These are phyloP conservation scores for Aspergillus nanangensis DNA, from an alignment of 495 filamentous ascomycete genomes.

Conservation along the genomic window DNA sequence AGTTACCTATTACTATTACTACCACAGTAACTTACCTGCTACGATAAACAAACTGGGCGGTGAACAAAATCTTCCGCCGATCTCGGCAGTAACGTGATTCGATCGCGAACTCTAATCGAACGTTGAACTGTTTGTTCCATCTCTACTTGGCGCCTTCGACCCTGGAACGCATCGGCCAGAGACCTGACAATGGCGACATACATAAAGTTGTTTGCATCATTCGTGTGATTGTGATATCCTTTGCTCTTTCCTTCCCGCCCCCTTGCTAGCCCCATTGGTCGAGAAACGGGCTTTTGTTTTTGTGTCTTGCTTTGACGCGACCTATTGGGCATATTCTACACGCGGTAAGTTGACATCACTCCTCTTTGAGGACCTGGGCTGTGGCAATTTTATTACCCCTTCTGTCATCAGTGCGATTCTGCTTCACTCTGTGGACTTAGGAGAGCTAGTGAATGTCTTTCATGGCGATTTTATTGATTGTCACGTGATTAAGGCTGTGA, in stretches of 20 bases:
- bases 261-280: neutral
- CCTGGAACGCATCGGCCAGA: too few species aligned
- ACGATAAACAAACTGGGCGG: neutral
- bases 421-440: too few species aligned
- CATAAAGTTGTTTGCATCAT: neutral
- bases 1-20: too few species aligned
- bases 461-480: too few species aligned
- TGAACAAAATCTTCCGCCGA: conserved; percentile 12
- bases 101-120: conserved; percentile 17
- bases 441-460: too few species aligned
- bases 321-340: neutral
- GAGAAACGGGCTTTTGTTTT: neutral
- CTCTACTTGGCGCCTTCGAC: too few species aligned
- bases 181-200: neutral
- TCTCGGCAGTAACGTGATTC: conserved; percentile 15
- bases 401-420: too few species aligned
- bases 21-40: too few species aligned
- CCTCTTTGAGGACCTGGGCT: neutral
- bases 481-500: too few species aligned
- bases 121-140: too few species aligned
- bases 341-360: neutral
- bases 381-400: neutral
- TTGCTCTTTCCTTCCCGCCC: neutral
- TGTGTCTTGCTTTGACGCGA: neutral
- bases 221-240: neutral